Percentiles rank a stretch among this genome's conserved stretches.
phyloP scores from a whole-genome alignment of 306 rosid species.

The Begonia masoniana region DNA sequence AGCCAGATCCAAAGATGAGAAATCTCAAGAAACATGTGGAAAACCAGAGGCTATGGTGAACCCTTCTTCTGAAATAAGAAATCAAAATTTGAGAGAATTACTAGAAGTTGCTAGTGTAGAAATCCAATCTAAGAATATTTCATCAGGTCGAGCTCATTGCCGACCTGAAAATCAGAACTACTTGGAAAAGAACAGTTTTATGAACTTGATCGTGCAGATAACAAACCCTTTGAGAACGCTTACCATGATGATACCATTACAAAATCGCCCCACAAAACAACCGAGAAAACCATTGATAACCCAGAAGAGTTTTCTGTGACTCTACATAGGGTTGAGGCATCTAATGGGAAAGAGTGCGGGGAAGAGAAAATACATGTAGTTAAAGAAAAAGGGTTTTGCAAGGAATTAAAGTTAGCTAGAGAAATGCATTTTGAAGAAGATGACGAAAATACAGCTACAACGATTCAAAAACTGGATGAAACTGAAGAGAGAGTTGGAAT shows the following conservation, averaged over 20 bases:
- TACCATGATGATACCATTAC: slow-evolving; percentile 8
- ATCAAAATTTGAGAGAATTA: slow-evolving; percentile 16
- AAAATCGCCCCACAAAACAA: slow-evolving; percentile 6
- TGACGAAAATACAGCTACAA: slow-evolving; percentile 13
- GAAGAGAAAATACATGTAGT: slow-evolving; percentile 13
- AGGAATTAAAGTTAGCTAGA: slow-evolving; percentile 24
- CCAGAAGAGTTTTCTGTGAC: slow-evolving; percentile 24
- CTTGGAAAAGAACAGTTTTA: slow-evolving; percentile 27
- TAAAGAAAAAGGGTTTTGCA: slow-evolving; percentile 11
- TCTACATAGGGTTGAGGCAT: slow-evolving; percentile 21
- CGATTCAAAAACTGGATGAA: slow-evolving; percentile 16
- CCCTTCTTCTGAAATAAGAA: slow-evolving; percentile 24
- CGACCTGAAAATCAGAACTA: slow-evolving; percentile 21
- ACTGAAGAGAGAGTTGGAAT: slow-evolving; percentile 19
- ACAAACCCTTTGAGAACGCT: slow-evolving; percentile 21
- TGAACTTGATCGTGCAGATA: slow-evolving; percentile 21
- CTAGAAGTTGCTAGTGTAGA: slow-evolving; percentile 11
- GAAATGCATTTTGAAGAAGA: slow-evolving; percentile 21
- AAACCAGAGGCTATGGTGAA: slow-evolving; percentile 19
- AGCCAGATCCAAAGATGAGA: slow-evolving; percentile 26
- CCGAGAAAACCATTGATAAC: slow-evolving; percentile 15
- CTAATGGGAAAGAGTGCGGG: slow-evolving; percentile 15
- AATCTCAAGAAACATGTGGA: slow-evolving; percentile 20
- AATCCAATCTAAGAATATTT: too few species aligned
- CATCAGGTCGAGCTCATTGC: slow-evolving; percentile 20